These are phyloP conservation scores for Blastobotrys robertii DNA, from an alignment of 805 yeast genomes.

Conservation along the genomic window DNA sequence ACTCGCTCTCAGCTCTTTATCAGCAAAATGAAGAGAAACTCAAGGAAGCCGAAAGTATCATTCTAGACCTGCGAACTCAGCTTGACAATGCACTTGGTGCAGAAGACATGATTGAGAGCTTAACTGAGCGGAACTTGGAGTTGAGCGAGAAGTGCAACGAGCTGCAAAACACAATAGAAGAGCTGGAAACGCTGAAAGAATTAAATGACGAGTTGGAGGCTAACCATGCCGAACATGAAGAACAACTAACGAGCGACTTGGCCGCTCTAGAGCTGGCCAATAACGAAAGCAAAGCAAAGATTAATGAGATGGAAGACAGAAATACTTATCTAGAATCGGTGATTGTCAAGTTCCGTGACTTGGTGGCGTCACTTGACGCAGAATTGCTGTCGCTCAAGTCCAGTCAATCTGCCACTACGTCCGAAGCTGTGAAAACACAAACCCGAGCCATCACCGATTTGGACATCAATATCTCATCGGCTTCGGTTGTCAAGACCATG, in stretches of 20 bases:
- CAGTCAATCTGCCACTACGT: slow-evolving; percentile 4
- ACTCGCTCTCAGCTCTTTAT: slow-evolving; percentile 9
- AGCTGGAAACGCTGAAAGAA: slow-evolving; percentile 43
- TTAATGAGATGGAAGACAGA: slow-evolving; percentile 19
- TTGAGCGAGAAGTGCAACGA: slow-evolving; percentile 29
- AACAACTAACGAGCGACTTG: slow-evolving; percentile 34
- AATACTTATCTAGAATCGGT: slow-evolving; percentile 31
- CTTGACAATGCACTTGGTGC: slow-evolving; percentile 28
- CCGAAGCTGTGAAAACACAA: slow-evolving; percentile 10
- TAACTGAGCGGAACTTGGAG: slow-evolving; percentile 31
- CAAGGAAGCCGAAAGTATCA: slow-evolving; percentile 12
- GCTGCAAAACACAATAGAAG: slow-evolving; percentile 36
- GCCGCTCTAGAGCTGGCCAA: slow-evolving; percentile 15
- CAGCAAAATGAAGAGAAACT: slow-evolving; percentile 10
- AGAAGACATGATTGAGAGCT: slow-evolving; percentile 28
- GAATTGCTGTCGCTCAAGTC: slow-evolving; percentile 17
- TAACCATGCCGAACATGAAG: slow-evolving; percentile 34
- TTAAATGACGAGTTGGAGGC: slow-evolving; percentile 44
- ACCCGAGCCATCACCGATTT: slow-evolving; percentile 13
- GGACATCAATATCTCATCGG: slow-evolving; percentile 16
- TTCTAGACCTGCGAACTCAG: slow-evolving; percentile 19
- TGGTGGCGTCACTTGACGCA: slow-evolving; percentile 20
- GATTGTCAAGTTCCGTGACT: slow-evolving; percentile 19
- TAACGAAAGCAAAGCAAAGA: slow-evolving; percentile 12
- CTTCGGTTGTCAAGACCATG: slow-evolving; percentile 14